These are phyloP conservation scores for Taphrina confusa DNA, from an alignment of 1,139 yeast genomes.

Conservation along the genomic window DNA sequence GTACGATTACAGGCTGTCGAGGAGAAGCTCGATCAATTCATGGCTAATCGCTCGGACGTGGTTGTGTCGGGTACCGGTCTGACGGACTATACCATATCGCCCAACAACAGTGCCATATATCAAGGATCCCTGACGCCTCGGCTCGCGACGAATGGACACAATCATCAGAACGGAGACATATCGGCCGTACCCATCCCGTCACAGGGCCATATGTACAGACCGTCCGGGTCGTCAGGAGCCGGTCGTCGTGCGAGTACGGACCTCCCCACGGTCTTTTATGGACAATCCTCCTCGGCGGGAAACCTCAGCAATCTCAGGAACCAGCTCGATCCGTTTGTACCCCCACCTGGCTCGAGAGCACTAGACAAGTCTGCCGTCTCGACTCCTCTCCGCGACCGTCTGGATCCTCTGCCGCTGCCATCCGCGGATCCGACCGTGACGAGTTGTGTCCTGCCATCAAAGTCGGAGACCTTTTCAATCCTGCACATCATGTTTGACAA, in stretches of 20 bases:
- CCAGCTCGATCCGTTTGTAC: slow-evolving; percentile 13
- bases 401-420: background rate
- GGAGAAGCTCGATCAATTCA: slow-evolving; percentile 1
- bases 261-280: slow-evolving; percentile 20
- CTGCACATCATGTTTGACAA: slow-evolving; percentile 19
- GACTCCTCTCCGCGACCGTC: background rate
- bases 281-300: slow-evolving; percentile 20
- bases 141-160: background rate
- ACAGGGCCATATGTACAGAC: background rate
- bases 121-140: background rate
- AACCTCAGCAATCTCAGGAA: slow-evolving; percentile 7
- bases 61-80: background rate
- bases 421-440: background rate
- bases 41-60: background rate
- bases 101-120: background rate
- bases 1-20: slow-evolving; percentile 10
- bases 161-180: background rate
- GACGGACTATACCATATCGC: background rate
- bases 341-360: background rate
- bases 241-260: background rate
- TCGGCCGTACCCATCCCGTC: background rate
- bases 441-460: background rate
- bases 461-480: slow-evolving; percentile 9
- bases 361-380: background rate
- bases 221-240: background rate